Evolutionary conservation across 2,329 filamentous ascomycete species (phyloP).

Genomic region (Epicoccum sorghinum): DNA sequence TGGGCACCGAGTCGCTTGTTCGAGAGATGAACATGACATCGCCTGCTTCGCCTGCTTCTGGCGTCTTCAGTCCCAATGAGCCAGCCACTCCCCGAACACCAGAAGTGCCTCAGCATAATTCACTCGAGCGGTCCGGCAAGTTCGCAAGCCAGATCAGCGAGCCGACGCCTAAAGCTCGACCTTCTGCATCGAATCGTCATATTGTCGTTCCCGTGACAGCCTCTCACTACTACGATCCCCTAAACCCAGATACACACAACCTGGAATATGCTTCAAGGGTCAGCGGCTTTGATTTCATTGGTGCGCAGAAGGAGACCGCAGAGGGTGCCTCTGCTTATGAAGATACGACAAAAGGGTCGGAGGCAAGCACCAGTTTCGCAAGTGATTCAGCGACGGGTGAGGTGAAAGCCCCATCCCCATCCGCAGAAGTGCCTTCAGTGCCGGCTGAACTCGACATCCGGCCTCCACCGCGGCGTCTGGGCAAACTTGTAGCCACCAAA

Average conservation of each 20-base stretch:
- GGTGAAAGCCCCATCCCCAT: conserved; percentile 23
- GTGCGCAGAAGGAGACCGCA: conserved; percentile 24
- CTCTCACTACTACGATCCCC: conserved; percentile 53
- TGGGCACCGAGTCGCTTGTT: conserved; percentile 56
- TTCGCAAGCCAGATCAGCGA: conserved; percentile 43
- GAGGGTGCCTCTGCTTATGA: conserved; percentile 31
- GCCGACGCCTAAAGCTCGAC: conserved; percentile 46
- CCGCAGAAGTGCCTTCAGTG: conserved; percentile 27
- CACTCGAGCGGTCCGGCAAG: conserved; percentile 33
- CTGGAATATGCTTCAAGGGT: conserved; percentile 53
- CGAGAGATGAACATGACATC: conserved; percentile 57
- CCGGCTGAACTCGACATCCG: conserved; percentile 41
- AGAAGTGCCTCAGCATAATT: conserved; percentile 43
- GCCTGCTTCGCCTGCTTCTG: conserved; percentile 48
- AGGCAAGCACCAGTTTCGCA: conserved; percentile 24
- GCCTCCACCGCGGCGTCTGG: conserved; percentile 58
- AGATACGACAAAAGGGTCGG: conserved; percentile 38
- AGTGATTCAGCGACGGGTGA: conserved; percentile 21
- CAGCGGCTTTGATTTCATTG: conserved; percentile 53
- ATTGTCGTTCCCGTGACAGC: conserved; percentile 53
- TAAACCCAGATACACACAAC: conserved; percentile 53
- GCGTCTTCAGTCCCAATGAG: conserved; percentile 43
- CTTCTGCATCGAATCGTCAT: conserved; percentile 47
- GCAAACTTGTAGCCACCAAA: conserved; percentile 68
- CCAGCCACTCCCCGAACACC: conserved; percentile 48